phyloP scores from a whole-genome alignment of 2,329 filamentous ascomycete genomes.

The Calonectria hawksworthii region DNA sequence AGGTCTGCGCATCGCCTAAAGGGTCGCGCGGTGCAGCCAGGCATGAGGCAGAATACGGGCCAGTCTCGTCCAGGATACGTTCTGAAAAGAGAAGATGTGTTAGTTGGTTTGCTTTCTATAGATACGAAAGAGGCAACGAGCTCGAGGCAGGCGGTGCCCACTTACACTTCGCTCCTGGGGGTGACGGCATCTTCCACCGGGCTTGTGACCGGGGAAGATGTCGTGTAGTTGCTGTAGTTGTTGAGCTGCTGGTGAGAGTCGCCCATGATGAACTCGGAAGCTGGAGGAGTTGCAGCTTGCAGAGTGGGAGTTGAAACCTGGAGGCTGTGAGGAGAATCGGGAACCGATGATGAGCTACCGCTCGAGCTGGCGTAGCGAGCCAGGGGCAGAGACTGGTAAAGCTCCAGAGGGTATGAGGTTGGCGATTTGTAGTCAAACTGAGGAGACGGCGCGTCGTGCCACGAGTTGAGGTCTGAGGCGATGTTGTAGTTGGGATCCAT shows the following conservation, averaged over 20 bases:
- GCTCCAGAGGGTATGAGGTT: conserved; percentile 31
- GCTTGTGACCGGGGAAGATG: background rate
- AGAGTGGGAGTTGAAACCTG: conserved; percentile 30
- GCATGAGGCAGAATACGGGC: conserved; percentile 55
- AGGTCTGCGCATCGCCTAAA: conserved; percentile 70
- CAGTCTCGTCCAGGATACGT: conserved; percentile 46
- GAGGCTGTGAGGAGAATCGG: conserved; percentile 45
- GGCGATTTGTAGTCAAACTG: conserved; percentile 38
- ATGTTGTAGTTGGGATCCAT: conserved; percentile 38
- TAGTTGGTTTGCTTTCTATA: background rate
- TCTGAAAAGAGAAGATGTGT: conserved; percentile 10
- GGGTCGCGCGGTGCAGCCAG: conserved; percentile 58
- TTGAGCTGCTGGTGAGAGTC: conserved; percentile 31
- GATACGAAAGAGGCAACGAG: background rate
- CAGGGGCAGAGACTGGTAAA: conserved; percentile 45
- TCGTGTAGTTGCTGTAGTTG: conserved; percentile 23
- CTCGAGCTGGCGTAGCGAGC: conserved; percentile 48
- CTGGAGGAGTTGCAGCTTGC: background rate
- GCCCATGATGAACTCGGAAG: conserved; percentile 20
- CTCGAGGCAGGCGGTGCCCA: background rate
- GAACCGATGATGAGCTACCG: conserved; percentile 44
- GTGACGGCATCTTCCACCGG: background rate
- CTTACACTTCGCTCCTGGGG: conserved; percentile 5
- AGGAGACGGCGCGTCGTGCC: conserved; percentile 35
- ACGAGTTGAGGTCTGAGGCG: conserved; percentile 30